Evolutionary conservation across 805 yeast species (phyloP), one percentile per base, ranked within the genome.

Genomic region (Lachancea meyersii): DNA sequence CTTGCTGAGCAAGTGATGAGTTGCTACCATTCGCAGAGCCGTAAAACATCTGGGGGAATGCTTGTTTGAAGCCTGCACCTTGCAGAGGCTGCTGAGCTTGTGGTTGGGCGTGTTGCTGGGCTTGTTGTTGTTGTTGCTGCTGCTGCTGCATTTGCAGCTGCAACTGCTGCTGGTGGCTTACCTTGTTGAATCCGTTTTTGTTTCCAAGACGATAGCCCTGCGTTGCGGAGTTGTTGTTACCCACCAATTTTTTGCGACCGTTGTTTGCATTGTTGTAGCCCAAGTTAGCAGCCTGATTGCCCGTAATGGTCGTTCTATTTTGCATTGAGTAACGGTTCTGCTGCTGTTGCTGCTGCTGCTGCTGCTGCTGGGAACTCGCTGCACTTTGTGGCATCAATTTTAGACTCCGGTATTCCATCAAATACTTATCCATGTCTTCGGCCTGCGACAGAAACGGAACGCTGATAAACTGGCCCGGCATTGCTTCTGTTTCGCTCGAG

Each of bases 371-470:
- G 40, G 30, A 44, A 18, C 41, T 37, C 14, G 22, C 38, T 20
- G 43, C 32, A 26, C 44, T 35, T 38, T 50, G 52, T n/a, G 54
- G 45, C 31, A 47, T 35, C 37, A 44, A 20, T 38, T 58, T 59
- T 31, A 54, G 34, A 17, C 48, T 53, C 31, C 54, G 52, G 39
- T 57, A 59, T 33, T 60, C 58, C 20, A 45, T 20, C 21, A 61
- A 35, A 40, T 58, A 59, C 35, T 52, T 57, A 20, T 62, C 61
- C 51, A 63, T 55, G 44, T 63, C 67, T 39, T 63, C 68, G 19
- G 52, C 37, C 44, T 63, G 68, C 17, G 65, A 60, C 17, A 60
- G 48, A 48, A 60, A 63, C 23, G 68, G 60, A 24, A 57, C 48
- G 42, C 55, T 53, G 9, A 52, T 53, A 11, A 59, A 51, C 43